Evolutionary conservation across 1,284 basidiomycete genomes (phyloP), one percentile per base, ranked within the genome.

Genomic region (Cutaneotrichosporon cavernicola): DNA sequence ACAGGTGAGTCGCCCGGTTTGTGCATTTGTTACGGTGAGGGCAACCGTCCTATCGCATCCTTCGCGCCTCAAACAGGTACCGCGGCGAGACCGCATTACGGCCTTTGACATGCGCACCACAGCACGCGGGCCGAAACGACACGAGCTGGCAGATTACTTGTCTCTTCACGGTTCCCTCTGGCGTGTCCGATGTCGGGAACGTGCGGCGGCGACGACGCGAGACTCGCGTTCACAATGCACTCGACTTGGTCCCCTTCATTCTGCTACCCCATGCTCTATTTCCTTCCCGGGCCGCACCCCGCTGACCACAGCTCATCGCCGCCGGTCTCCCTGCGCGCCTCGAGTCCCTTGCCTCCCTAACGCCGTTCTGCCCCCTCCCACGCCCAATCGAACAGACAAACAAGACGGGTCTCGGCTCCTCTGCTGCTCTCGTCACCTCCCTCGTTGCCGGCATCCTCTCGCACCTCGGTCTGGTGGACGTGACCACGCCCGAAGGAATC

Each of bases 341-440:
- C 53, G 65, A 69, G 14, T 90, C 89, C 0, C 84, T 94, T 40
- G 76, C 82, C 4, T 81, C 85, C 61, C 85, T 93, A 18, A 83
- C 86, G 5, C 89, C 90, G 0, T 97, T 99, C 81, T 84, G 83
- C 40, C 84, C 85, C 22, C 90, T 92, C 22, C 85, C 87, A 58
- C 87, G 88, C 36, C 80, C 80, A 0, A 84, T 99, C 52, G 81
- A 85, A 1, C 83, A 91, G 56, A 95, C 97, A 10, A 95, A 98
- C 85, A 99, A 99, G 82, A 99, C 97, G 0, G 97, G 97, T 3
- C 87, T 99, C 50, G 97, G 97, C 34, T 97, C 94, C 5, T 97
- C 94, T 10, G 96, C 96, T 0, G 92, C 97, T 0, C 87, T 99
- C 73, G 97, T 97, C 74, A 97, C 97, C 0, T 97, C 95, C 40